Evolutionary conservation across 805 yeast genomes (phyloP).

Genomic region (Kodamaea laetipori): DNA sequence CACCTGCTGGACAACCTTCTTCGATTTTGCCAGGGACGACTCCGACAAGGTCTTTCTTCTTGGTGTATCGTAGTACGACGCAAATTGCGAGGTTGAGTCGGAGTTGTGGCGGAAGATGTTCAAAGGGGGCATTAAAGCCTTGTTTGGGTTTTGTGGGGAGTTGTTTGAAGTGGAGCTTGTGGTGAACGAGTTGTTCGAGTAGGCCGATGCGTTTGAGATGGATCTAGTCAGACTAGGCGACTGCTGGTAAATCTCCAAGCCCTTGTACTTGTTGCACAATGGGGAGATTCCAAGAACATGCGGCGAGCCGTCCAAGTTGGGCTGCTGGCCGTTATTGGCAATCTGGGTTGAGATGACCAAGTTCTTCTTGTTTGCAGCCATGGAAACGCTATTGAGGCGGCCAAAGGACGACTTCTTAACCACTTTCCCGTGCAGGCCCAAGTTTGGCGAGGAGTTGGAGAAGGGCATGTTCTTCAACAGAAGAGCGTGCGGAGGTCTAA

Average conservation of each 20-base stretch:
- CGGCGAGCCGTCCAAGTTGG: constrained; percentile 14
- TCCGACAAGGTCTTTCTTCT: constrained; percentile 21
- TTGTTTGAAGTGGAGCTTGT: constrained; percentile 11
- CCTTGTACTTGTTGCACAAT: constrained; percentile 23
- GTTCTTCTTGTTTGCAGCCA: constrained; percentile 20
- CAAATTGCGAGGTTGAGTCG: constrained; percentile 17
- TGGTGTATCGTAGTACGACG: constrained; percentile 17
- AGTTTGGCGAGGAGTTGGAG: constrained; percentile 11
- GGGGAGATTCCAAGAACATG: constrained; percentile 24
- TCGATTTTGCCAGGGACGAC: constrained; percentile 13
- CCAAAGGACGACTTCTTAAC: constrained; percentile 21
- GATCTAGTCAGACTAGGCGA: constrained; percentile 17
- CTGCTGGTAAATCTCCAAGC: constrained; percentile 19
- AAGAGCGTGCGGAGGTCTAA: constrained; percentile 13
- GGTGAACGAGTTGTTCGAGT: constrained; percentile 15
- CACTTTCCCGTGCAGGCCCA: constrained; percentile 16
- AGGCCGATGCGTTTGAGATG: constrained; percentile 17
- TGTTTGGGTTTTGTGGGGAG: constrained; percentile 10
- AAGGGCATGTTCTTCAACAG: constrained; percentile 12
- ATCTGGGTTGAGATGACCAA: constrained; percentile 17
- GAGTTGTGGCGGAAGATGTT: constrained; percentile 29
- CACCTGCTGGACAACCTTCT: constrained; percentile 11
- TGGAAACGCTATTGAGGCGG: constrained; percentile 18
- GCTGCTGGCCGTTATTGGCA: constrained; percentile 5
- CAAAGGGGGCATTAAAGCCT: constrained; percentile 22